These are phyloP conservation scores for Dendrobium officinale DNA, from an alignment of 106 monocot genomes.

Conservation along the genomic window DNA sequence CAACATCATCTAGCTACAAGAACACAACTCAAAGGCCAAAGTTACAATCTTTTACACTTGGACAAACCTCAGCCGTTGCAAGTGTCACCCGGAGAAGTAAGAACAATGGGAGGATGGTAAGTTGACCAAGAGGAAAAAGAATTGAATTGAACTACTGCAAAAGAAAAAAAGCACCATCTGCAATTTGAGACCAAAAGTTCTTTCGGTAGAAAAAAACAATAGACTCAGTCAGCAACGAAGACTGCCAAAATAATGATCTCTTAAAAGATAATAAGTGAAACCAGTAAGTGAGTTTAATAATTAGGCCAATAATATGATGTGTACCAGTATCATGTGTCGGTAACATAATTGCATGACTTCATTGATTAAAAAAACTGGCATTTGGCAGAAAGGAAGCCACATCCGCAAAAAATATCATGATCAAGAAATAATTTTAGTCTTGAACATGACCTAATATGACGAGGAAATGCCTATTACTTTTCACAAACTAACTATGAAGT, in stretches of 20 bases:
- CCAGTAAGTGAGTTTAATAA: too few species aligned
- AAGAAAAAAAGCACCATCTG: neutral
- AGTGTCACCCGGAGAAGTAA: too few species aligned
- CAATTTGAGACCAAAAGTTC: neutral
- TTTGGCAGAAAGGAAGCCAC: neutral
- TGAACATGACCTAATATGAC: neutral
- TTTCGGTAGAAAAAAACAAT: neutral
- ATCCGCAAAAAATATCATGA: neutral
- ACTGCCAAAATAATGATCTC: too few species aligned
- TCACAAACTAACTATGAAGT: neutral
- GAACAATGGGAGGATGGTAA: too few species aligned
- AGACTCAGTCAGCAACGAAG: neutral
- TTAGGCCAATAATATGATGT: too few species aligned
- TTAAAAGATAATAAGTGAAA: neutral
- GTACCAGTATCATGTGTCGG: too few species aligned
- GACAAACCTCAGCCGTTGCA: too few species aligned
- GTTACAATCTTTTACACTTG: too few species aligned
- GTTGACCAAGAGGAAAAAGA: neutral
- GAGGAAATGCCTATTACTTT: neutral
- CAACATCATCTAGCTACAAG: too few species aligned
- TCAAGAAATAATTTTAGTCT: neutral
- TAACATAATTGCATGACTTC: neutral
- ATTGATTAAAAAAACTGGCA: neutral
- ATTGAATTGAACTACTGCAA: neutral
- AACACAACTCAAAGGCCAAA: too few species aligned